Evolutionary conservation across 1,139 yeast genomes (phyloP), one percentile per base, ranked within the genome.

Genomic region (Taphrina communis): DNA sequence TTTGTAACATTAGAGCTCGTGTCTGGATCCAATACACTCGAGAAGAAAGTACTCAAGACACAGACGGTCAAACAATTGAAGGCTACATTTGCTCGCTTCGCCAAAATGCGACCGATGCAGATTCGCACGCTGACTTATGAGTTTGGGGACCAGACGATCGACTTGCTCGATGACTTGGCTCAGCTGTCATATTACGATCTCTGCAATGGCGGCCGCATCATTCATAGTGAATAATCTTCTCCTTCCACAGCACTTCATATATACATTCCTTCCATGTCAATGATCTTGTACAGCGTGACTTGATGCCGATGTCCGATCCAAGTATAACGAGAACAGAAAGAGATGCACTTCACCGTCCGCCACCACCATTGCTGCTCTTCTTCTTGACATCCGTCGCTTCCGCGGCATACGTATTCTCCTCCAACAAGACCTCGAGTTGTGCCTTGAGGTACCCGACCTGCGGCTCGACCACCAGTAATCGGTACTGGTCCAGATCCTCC

Each of bases 331-430:
- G 31, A 25, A 25, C 31, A 25, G 4, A 25, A 25, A 25, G 31
- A 25, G 31, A 25, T 2, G 31, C 31, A 25, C 31, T 2, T 25
- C 31, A 25, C 31, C 31, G 31, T 25, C 31, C 31, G 31, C 31
- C 31, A 25, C 31, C 31, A 2, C 48, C 12, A 14, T 35, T 8
- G 12, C 53, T 35, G 9, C 36, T 21, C n/a, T 50, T 50, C 53
- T 50, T 50, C 36, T 50, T 50, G 36, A 50, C 36, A 36, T 50
- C 53, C 36, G 53, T 50, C 36, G 53, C 53, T 21, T 50, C 53
- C n/a, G 67, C 59, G 8, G 67, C 59, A 44, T 63, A 63, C 31
- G 67, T 63, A 6, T 63, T 63, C 51, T 63, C 67, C 67, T 63
- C 67, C 44, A 63, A 50, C 61, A 63, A 19, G 36, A 48, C 44